phyloP scores from a whole-genome alignment of 352 stramenopile species.

The Globisporangium cystogenes region DNA sequence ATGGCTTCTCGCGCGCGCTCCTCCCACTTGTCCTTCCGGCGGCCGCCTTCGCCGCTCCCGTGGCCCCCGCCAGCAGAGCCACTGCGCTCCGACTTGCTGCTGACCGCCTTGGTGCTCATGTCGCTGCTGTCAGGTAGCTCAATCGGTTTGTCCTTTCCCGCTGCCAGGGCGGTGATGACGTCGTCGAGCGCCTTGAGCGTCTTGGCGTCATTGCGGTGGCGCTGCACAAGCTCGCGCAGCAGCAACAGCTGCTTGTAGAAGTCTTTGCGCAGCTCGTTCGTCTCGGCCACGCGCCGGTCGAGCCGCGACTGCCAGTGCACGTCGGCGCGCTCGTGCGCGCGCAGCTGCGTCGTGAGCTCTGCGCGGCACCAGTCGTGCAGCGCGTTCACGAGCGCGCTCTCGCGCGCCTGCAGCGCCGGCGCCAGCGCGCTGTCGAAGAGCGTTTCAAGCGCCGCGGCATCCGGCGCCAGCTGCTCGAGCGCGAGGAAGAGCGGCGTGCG shows the following conservation, averaged over 20 bases:
- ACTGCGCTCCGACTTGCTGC: background rate
- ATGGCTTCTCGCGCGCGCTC: slow-evolving; percentile 40
- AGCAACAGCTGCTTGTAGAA: slow-evolving; percentile 71
- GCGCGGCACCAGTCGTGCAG: slow-evolving; percentile 50
- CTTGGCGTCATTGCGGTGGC: slow-evolving; percentile 41
- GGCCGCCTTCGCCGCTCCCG: slow-evolving; percentile 2
- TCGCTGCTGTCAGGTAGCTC: slow-evolving; percentile 1
- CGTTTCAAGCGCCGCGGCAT: background rate
- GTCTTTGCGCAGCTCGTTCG: slow-evolving; percentile 59
- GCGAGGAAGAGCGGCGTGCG: slow-evolving; percentile 7
- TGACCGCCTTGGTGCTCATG: background rate
- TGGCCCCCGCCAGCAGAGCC: background rate
- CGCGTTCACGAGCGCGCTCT: slow-evolving; percentile 47
- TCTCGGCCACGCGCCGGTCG: slow-evolving; percentile 55
- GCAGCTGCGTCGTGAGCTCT: slow-evolving; percentile 30
- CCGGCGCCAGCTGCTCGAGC: slow-evolving; percentile 2
- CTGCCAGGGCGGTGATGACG: slow-evolving; percentile 24
- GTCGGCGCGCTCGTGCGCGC: slow-evolving; percentile 19
- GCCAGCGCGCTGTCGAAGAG: slow-evolving; percentile 45
- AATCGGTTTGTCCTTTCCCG: slow-evolving; percentile 10
- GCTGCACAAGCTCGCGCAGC: slow-evolving; percentile 60
- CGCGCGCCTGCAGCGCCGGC: slow-evolving; percentile 42
- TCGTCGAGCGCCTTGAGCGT: slow-evolving; percentile 53
- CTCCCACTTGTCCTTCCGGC: slow-evolving; percentile 69
- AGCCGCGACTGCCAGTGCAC: slow-evolving; percentile 53